phyloP scores from a whole-genome alignment of 768 basidiomycete species.

The Aureoboletus auriporus region DNA sequence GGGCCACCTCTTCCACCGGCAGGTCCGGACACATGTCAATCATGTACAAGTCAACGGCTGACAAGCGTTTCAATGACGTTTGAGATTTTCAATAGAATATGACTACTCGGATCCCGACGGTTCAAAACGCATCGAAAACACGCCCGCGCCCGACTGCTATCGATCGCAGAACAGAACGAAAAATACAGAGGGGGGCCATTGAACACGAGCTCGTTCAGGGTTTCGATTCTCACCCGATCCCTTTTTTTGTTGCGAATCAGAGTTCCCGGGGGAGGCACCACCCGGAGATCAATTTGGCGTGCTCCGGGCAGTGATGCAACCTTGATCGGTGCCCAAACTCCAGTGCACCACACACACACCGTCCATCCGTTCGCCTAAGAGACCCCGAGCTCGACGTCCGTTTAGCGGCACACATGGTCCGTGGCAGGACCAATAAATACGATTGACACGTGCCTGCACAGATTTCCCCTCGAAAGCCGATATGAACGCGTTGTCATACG shows the following conservation, averaged over 20 bases:
- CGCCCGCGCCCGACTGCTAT: background rate
- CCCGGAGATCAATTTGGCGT: slow-evolving; percentile 2
- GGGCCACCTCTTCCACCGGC: background rate
- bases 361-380: background rate
- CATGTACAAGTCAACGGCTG: too few relatives aligned
- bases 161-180: background rate
- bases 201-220: too few relatives aligned
- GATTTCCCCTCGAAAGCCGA: background rate
- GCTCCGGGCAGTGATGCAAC: background rate
- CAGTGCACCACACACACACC: background rate
- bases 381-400: background rate
- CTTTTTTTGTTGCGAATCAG: background rate
- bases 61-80: background rate
- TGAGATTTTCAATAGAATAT: background rate
- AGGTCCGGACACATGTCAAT: too few relatives aligned
- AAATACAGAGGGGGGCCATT: too few relatives aligned
- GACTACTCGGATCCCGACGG: background rate
- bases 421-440: background rate
- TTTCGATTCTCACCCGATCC: background rate
- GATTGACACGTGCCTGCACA: background rate
- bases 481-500: background rate
- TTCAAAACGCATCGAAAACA: background rate
- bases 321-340: background rate
- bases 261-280: background rate
- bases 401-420: background rate